Evolutionary conservation across 1,139 yeast species (phyloP), one percentile per base, ranked within the genome.

Genomic region (Hyphopichia pseudoburtonii): DNA sequence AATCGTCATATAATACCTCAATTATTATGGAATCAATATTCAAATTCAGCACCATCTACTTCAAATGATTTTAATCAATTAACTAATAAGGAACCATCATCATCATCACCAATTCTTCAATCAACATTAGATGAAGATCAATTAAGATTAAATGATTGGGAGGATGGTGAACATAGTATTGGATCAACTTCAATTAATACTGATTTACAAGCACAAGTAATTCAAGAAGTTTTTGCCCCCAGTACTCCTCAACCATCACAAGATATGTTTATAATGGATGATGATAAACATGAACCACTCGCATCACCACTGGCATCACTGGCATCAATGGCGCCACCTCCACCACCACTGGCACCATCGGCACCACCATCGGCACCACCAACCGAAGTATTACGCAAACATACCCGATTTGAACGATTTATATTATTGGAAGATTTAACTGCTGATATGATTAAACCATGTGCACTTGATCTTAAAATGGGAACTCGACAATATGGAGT

Each of bases 401-500:
- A 66, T 36, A 77, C 80, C 2, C 59, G 84, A 36, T 80, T 84
- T 34, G 95, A 86, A 57, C 70, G 94, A 47, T 89, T 89, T 54
- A 85, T 94, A 28, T 64, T 94, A n/a, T 68, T 90, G 37, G 98
- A 94, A 55, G 99, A 94, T 62, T 66, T 94, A 38, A 90, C 97
- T 0, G 76, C 82, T 36, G 87, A 88, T 24, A 79, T 92, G 82
- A 68, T 63, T 24, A 76, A 76, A 43, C 97, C 98, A 0, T 89
- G 97, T 57, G 97, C 92, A 1, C 67, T 94, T 41, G 99, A 94
- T 61, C 71, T 94, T 48, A 94, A 94, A 57, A 92, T 94, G 97
- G 99, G 99, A 1, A 90, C 99, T 0, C 73, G 99, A 38, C 99
- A 94, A 60, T 92, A 92, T 52, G 98, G 99, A n/a, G 84, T 90